phyloP scores from a whole-genome alignment of 768 basidiomycete species.

The Phanerochaete carnosa region DNA sequence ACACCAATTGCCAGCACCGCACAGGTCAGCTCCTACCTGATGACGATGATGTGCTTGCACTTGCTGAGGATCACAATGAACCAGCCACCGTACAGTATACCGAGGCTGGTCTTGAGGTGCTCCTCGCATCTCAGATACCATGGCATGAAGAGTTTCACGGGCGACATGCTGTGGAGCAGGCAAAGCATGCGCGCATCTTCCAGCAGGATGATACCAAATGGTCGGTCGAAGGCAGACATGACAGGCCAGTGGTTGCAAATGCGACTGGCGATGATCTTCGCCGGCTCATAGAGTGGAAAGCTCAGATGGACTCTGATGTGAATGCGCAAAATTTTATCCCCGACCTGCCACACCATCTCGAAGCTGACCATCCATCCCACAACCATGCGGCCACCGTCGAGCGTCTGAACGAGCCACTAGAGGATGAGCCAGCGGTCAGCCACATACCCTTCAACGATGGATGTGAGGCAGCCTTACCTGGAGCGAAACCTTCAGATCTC shows the following conservation, averaged over 20 bases:
- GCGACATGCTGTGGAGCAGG: slow-evolving; percentile 8
- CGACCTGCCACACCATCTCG: not conserved
- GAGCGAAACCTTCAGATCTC: not conserved
- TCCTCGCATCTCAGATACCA: not conserved
- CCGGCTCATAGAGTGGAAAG: slow-evolving; percentile 5
- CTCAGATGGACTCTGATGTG: slow-evolving; percentile 8
- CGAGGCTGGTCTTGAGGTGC: slow-evolving; percentile 4
- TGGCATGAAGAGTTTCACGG: slow-evolving; percentile 13
- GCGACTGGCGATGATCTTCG: slow-evolving; percentile 5
- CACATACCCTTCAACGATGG: not conserved
- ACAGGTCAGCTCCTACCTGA: too few species aligned
- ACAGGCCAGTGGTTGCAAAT: not conserved
- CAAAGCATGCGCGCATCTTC: slow-evolving; percentile 16
- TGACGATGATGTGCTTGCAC: too few species aligned
- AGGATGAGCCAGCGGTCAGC: not conserved
- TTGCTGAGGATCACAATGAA: too few species aligned
- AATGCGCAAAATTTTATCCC: not conserved
- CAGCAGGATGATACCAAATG: slow-evolving; percentile 7
- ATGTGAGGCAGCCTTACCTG: not conserved
- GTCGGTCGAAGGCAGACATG: not conserved
- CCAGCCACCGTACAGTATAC: not conserved
- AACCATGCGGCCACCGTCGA: not conserved
- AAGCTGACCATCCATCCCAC: not conserved
- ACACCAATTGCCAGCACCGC: too few species aligned
- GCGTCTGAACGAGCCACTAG: not conserved